phyloP scores from a whole-genome alignment of 2,329 filamentous ascomycete genomes.

The Eutypa lata region DNA sequence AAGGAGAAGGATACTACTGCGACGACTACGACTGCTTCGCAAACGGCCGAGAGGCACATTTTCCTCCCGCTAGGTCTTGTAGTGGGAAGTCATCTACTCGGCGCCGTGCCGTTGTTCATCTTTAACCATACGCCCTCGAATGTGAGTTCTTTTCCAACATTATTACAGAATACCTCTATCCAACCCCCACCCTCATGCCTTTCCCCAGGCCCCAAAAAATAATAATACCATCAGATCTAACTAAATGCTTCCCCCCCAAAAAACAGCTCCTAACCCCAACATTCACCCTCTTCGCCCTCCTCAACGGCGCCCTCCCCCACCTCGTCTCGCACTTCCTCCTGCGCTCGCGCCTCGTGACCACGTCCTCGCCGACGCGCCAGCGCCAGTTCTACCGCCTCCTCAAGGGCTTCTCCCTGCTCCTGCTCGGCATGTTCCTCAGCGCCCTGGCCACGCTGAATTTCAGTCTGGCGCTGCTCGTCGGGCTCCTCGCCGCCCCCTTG shows the following conservation, averaged over 20 bases:
- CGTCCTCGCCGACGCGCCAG: constrained; percentile 48
- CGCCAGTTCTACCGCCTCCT: constrained; percentile 72
- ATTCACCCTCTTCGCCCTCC: constrained; percentile 55
- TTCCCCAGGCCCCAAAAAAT: not conserved
- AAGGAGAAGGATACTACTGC: constrained; percentile 18
- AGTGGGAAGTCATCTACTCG: constrained; percentile 68
- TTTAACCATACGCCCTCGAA: constrained; percentile 71
- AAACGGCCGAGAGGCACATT: constrained; percentile 57
- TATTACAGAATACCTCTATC: constrained; percentile 1
- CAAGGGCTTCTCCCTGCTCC: constrained; percentile 87
- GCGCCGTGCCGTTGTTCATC: constrained; percentile 77
- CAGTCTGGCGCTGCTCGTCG: constrained; percentile 80
- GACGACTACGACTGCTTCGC: constrained; percentile 12
- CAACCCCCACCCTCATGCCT: not conserved
- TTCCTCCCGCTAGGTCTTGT: constrained; percentile 74
- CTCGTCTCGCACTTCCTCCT: constrained; percentile 40
- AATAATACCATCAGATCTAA: not conserved
- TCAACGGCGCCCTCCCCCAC: constrained; percentile 56
- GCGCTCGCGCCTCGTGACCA: constrained; percentile 41
- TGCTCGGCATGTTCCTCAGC: constrained; percentile 87
- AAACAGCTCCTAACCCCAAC: constrained; percentile 56
- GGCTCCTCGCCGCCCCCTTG: constrained; percentile 73
- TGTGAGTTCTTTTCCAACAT: constrained; percentile 44
- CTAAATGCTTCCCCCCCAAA: no score
- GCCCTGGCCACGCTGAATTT: constrained; percentile 96